phyloP scores from a whole-genome alignment of 176 grass and related monocot species.

The Oryza glumipatula region DNA sequence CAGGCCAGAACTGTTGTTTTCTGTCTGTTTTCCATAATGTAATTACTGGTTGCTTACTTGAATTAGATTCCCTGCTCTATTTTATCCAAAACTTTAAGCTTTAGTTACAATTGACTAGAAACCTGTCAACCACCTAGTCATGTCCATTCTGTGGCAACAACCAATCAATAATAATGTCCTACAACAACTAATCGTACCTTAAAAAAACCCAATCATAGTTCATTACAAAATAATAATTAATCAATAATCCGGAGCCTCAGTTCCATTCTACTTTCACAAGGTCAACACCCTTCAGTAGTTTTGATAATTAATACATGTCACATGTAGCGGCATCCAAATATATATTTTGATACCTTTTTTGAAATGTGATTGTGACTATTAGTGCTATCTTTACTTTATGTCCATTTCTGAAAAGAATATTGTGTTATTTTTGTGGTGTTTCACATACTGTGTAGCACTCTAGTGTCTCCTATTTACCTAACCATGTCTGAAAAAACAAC shows the following conservation, averaged over 20 bases:
- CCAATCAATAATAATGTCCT: not conserved
- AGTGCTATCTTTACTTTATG: conserved; percentile 12
- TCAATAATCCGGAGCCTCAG: not conserved
- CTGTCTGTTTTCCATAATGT: conserved; percentile 23
- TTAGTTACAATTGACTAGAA: not conserved
- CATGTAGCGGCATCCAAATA: not conserved
- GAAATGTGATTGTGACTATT: conserved; percentile 25
- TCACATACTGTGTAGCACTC: conserved; percentile 2
- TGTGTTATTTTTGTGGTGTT: conserved; percentile 30
- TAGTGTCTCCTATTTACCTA: not conserved
- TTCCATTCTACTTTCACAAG: conserved; percentile 15
- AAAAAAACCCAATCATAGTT: not conserved
- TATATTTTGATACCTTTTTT: not conserved
- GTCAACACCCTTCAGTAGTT: conserved; percentile 8
- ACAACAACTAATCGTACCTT: not conserved
- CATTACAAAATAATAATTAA: not conserved
- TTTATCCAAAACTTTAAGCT: not conserved
- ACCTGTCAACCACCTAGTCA: conserved; percentile 22
- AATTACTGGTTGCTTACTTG: conserved; percentile 23
- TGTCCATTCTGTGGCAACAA: conserved; percentile 15
- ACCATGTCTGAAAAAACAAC: not conserved
- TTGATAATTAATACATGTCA: conserved; percentile 17
- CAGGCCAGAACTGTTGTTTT: conserved; percentile 8
- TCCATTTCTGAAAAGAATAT: conserved; percentile 20
- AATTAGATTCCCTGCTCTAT: conserved; percentile 29